phyloP scores from a whole-genome alignment of 2,329 filamentous ascomycete species.

The Xylaria sp. region DNA sequence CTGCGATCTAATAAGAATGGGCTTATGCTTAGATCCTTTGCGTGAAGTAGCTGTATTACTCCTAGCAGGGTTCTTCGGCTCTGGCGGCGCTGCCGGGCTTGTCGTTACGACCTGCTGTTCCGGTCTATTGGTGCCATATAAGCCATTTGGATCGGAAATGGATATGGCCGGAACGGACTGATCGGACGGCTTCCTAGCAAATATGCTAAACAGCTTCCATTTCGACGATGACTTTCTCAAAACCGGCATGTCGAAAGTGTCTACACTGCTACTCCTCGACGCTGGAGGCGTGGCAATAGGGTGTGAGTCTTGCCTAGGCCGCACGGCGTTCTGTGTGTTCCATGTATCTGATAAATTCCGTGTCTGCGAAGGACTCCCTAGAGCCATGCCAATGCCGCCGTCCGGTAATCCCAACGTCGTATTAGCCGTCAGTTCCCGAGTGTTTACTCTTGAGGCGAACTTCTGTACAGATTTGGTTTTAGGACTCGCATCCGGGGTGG shows the following conservation, averaged over 20 bases:
- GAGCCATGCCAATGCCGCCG: slow-evolving; percentile 70
- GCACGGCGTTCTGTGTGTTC: slow-evolving; percentile 28
- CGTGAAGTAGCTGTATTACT: slow-evolving; percentile 45
- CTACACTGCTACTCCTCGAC: slow-evolving; percentile 32
- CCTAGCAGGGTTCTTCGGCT: slow-evolving; percentile 39
- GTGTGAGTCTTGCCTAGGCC: slow-evolving; percentile 22
- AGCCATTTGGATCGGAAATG: slow-evolving; percentile 32
- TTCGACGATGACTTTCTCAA: slow-evolving; percentile 58
- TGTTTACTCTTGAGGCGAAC: slow-evolving; percentile 41
- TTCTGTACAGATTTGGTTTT: slow-evolving; percentile 39
- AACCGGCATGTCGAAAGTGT: slow-evolving; percentile 35
- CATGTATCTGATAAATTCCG: slow-evolving; percentile 38
- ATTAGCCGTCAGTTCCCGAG: slow-evolving; percentile 51
- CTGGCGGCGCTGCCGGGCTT: slow-evolving; percentile 25
- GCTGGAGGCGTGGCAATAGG: slow-evolving; percentile 30
- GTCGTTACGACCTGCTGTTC: slow-evolving; percentile 8
- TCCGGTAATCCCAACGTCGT: slow-evolving; percentile 50
- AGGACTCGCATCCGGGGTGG: slow-evolving; percentile 52
- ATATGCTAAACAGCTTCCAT: slow-evolving; percentile 65
- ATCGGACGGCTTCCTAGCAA: slow-evolving; percentile 52
- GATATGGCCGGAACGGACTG: slow-evolving; percentile 20
- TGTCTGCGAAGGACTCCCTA: slow-evolving; percentile 69
- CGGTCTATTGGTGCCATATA: slow-evolving; percentile 27
- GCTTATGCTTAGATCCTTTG: slow-evolving; percentile 49
- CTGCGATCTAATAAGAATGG: slow-evolving; percentile 50